Conservation (phyloP, 768 basidiomycete species). For the Lentinula lateritia region DNA sequence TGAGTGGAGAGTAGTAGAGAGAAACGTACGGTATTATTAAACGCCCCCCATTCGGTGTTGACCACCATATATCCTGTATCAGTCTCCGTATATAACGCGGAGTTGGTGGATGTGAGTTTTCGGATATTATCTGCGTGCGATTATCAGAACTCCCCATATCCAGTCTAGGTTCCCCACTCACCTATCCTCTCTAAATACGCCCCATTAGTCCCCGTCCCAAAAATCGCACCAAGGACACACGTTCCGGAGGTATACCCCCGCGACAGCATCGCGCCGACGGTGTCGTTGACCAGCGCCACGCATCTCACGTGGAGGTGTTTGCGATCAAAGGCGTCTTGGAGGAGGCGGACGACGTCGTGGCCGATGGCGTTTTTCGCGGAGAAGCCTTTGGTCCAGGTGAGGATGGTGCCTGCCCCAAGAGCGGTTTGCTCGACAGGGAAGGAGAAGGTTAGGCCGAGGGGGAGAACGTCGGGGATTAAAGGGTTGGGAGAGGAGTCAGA, state of each 20-base stretch:
- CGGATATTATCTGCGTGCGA: too few relatives aligned
- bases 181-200: constrained; percentile 75
- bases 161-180: too few relatives aligned
- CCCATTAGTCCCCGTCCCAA: constrained; percentile 98
- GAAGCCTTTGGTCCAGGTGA: constrained; percentile 97
- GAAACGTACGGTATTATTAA: constrained; percentile 73
- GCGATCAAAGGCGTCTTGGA: constrained; percentile 89
- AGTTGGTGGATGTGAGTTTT: too few relatives aligned
- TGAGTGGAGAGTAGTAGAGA: too few relatives aligned
- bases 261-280: constrained; percentile 91
- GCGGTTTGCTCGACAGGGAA: constrained; percentile 98
- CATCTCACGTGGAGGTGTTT: constrained; percentile 91
- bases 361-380: constrained; percentile 87
- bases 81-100: too few relatives aligned
- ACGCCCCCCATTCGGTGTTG: constrained; percentile 98
- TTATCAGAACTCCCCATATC: too few relatives aligned
- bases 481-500: too few relatives aligned
- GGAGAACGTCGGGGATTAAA: too few relatives aligned
- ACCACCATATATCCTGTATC: constrained; percentile 77
- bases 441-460: constrained; percentile 91
- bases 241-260: constrained; percentile 92
- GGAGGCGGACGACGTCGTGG: constrained; percentile 80
- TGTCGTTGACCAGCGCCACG: constrained; percentile 93
- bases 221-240: constrained; percentile 86
- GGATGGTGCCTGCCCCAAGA: constrained; percentile 79